A percentile compares a stretch with the other conserved stretches of the same genome.
Conservation (phyloP, 805 yeast genomes). For the Lachancea dasiensis region DNA sequence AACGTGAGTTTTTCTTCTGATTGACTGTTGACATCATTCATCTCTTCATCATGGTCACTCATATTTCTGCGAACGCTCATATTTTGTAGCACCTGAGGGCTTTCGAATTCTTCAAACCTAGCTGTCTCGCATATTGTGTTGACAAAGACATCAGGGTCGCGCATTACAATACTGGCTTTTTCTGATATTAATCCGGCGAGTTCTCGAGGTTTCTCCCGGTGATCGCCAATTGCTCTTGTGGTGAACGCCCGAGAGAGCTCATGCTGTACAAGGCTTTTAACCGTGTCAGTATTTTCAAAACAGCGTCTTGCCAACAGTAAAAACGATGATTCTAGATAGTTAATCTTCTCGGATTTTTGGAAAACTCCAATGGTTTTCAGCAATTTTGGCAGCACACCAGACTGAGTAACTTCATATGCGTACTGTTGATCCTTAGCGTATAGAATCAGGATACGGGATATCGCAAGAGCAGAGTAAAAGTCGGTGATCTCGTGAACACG, state of each 20-base stretch:
- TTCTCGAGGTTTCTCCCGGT: constrained; percentile 37
- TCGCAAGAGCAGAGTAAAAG: constrained; percentile 44
- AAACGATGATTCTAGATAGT: constrained; percentile 42
- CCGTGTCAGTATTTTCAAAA: constrained; percentile 52
- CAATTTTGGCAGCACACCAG: constrained; percentile 45
- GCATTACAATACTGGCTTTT: constrained; percentile 38
- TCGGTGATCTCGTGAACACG: constrained; percentile 36
- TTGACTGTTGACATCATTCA: constrained; percentile 18
- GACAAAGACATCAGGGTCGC: constrained; percentile 45
- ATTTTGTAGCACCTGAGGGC: constrained; percentile 29
- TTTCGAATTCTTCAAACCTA: constrained; percentile 41
- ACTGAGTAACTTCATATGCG: constrained; percentile 38
- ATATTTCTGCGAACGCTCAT: constrained; percentile 23
- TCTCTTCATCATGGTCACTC: constrained; percentile 19
- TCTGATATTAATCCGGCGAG: constrained; percentile 45
- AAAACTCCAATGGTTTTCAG: constrained; percentile 37
- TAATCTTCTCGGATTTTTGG: constrained; percentile 35
- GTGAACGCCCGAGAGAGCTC: constrained; percentile 45
- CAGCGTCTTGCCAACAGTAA: constrained; percentile 59
- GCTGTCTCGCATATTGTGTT: constrained; percentile 39
- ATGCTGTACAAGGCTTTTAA: constrained; percentile 43
- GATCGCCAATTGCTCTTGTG: constrained; percentile 30
- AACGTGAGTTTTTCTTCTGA: constrained; percentile 12
- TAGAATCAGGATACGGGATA: constrained; percentile 50
- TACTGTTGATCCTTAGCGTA: constrained; percentile 42